These are phyloP conservation scores for Linnemannia zychae DNA, from an alignment of 192 early-diverging fungal species.

Conservation along the genomic window DNA sequence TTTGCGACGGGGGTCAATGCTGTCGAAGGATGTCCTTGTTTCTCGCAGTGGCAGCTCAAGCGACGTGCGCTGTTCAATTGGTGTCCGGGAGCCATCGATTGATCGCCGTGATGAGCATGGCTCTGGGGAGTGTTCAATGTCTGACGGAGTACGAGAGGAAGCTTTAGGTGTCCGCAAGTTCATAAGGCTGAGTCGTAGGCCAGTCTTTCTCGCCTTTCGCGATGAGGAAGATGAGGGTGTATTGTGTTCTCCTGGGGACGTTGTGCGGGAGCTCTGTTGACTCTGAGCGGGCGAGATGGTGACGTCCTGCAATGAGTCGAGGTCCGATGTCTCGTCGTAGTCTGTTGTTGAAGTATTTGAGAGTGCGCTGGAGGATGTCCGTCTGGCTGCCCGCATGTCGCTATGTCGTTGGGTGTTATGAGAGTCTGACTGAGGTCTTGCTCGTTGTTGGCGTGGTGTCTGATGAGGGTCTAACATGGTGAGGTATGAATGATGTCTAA, in stretches of 20 bases:
- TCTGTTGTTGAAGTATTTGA: slow-evolving; percentile 44
- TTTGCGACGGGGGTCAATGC: slow-evolving; percentile 35
- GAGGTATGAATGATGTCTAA: background rate
- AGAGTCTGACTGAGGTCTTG: background rate
- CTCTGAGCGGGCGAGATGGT: slow-evolving; percentile 27
- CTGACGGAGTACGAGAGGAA: slow-evolving; percentile 6
- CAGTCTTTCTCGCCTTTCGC: slow-evolving; percentile 15
- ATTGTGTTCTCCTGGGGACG: slow-evolving; percentile 27
- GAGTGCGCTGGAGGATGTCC: slow-evolving; percentile 42
- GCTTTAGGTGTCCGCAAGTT: slow-evolving; percentile 38
- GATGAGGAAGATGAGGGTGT: slow-evolving; percentile 4
- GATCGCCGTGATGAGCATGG: slow-evolving; percentile 6
- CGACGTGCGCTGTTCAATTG: slow-evolving; percentile 9
- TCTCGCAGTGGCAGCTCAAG: slow-evolving; percentile 22
- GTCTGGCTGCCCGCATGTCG: slow-evolving; percentile 14
- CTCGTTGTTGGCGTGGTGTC: slow-evolving; percentile 17
- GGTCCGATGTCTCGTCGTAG: slow-evolving; percentile 51
- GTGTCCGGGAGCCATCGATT: slow-evolving; percentile 7
- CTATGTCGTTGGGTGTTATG: background rate
- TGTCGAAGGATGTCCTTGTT: slow-evolving; percentile 29
- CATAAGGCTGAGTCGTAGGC: slow-evolving; percentile 44
- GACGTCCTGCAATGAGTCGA: slow-evolving; percentile 31
- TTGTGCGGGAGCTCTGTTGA: slow-evolving; percentile 38
- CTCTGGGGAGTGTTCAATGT: slow-evolving; percentile 36
- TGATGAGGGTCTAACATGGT: slow-evolving; percentile 16